Conservation (phyloP, 2,329 filamentous ascomycete species). For the Didymella pomorum region DNA sequence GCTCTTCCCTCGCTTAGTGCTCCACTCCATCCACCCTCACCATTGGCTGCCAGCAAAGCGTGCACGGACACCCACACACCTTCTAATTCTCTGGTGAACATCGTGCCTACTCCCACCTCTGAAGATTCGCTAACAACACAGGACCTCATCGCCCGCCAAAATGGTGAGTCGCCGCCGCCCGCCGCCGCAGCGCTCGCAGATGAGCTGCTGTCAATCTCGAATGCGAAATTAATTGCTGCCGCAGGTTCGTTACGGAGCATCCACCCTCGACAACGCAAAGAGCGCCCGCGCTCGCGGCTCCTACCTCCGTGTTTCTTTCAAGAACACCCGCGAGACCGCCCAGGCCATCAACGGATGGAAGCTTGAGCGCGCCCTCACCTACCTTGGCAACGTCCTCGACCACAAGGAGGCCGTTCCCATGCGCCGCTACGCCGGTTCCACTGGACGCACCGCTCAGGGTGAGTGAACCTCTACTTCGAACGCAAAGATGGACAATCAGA, state of each 20-base stretch:
- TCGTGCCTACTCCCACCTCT: constrained; percentile 32
- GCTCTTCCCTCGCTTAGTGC: constrained; percentile 19
- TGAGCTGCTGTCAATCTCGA: constrained; percentile 16
- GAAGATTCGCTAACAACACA: constrained; percentile 39
- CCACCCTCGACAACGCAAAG: constrained; percentile 54
- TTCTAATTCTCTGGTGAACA: constrained; percentile 24
- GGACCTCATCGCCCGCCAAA: constrained; percentile 49
- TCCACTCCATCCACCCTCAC: constrained; percentile 31
- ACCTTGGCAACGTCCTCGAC: constrained; percentile 97
- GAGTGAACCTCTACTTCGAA: constrained; percentile 58
- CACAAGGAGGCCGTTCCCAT: constrained; percentile 98
- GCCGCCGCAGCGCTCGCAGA: constrained; percentile 14
- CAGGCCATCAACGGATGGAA: constrained; percentile 99
- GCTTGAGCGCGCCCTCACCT: constrained; percentile 90
- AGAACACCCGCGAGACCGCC: constrained; percentile 99
- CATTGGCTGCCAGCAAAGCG: constrained; percentile 21
- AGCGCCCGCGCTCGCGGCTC: constrained; percentile 97
- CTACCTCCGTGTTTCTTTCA: constrained; percentile 99
- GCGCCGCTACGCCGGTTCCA: constrained; percentile 96
- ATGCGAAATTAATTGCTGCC: constrained; percentile 36
- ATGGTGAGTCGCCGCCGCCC: constrained; percentile 48
- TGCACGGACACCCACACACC: not conserved
- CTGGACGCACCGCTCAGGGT: constrained; percentile 97
- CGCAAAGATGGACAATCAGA: not conserved
- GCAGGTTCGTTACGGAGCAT: constrained; percentile 52